A percentile compares a stretch with the other conserved stretches of the same genome.
Evolutionary conservation across 1,284 basidiomycete genomes (phyloP).

Genomic region (Malassezia japonica): DNA sequence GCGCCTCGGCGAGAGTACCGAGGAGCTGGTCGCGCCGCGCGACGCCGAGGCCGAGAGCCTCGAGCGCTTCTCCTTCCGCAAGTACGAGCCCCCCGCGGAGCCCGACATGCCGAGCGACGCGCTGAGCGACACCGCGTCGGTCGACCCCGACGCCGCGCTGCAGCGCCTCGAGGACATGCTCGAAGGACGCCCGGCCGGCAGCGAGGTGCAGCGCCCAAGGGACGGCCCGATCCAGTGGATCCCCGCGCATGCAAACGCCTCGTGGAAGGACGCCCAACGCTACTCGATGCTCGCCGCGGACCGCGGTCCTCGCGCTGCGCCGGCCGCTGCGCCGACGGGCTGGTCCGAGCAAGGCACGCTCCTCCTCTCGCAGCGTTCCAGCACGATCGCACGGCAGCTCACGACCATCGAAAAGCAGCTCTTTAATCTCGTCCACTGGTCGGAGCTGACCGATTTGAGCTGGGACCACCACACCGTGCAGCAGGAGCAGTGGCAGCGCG

Average conservation of each 20-base stretch:
- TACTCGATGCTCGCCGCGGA: neutral
- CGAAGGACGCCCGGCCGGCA: neutral
- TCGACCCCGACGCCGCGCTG: constrained; percentile 7
- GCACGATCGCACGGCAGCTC: constrained; percentile 12
- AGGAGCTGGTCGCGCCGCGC: neutral
- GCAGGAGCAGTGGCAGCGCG: constrained; percentile 15
- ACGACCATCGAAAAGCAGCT: constrained; percentile 9
- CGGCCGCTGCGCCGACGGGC: neutral
- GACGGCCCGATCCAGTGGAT: constrained; percentile 18
- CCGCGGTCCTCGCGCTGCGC: neutral
- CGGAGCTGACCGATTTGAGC: constrained; percentile 6
- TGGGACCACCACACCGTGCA: constrained; percentile 16
- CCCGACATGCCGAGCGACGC: too few species aligned
- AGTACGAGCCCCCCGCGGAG: neutral
- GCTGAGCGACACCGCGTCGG: neutral
- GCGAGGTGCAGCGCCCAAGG: neutral
- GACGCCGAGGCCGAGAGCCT: neutral
- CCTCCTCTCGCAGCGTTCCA: constrained; percentile 10
- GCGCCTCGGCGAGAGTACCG: neutral
- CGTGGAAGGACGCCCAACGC: constrained; percentile 15
- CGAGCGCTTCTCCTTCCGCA: neutral
- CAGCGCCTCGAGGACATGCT: constrained; percentile 8
- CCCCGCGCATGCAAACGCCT: constrained; percentile 4
- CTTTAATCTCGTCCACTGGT: neutral
- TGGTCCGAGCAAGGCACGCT: constrained; percentile 4